These are phyloP conservation scores for Aristolochia fimbriata DNA, from an alignment of 164 flowering plant species.

Conservation along the genomic window DNA sequence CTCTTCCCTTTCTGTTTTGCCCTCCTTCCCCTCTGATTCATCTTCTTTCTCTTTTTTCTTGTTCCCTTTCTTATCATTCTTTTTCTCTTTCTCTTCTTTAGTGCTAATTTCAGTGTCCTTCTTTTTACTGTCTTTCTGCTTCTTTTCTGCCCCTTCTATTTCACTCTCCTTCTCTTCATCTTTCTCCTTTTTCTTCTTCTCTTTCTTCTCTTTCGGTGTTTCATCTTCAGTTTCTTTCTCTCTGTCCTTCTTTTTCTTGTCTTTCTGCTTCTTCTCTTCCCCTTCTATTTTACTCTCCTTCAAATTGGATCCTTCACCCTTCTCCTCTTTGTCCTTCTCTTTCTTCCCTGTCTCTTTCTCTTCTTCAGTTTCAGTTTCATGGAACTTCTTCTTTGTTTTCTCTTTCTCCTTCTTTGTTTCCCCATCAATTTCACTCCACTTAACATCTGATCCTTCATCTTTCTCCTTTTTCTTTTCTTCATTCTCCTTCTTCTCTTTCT, in stretches of 20 bases:
- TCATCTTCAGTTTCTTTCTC: neutral
- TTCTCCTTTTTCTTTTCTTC: neutral
- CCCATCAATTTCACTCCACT: neutral
- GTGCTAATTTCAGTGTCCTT: neutral
- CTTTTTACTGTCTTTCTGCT: neutral
- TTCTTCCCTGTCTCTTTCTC: neutral
- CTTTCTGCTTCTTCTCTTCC: slow-evolving; percentile 4
- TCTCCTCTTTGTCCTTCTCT: neutral
- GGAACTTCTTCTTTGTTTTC: neutral
- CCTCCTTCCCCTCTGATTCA: neutral
- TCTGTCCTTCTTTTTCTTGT: neutral
- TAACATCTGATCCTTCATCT: neutral
- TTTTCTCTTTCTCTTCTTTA: neutral
- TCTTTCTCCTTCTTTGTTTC: neutral
- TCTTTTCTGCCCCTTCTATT: neutral
- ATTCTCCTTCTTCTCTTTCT: neutral
- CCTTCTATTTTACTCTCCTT: neutral
- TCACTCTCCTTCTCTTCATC: neutral
- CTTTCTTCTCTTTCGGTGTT: neutral
- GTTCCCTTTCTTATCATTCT: neutral
- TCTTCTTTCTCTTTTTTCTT: neutral
- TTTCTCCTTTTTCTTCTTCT: slow-evolving; percentile 1
- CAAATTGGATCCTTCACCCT: neutral
- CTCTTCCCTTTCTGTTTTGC: neutral
- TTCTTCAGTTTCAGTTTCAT: neutral